phyloP scores from a whole-genome alignment of 192 early-diverging fungal genomes.

The Coemansia sp. region DNA sequence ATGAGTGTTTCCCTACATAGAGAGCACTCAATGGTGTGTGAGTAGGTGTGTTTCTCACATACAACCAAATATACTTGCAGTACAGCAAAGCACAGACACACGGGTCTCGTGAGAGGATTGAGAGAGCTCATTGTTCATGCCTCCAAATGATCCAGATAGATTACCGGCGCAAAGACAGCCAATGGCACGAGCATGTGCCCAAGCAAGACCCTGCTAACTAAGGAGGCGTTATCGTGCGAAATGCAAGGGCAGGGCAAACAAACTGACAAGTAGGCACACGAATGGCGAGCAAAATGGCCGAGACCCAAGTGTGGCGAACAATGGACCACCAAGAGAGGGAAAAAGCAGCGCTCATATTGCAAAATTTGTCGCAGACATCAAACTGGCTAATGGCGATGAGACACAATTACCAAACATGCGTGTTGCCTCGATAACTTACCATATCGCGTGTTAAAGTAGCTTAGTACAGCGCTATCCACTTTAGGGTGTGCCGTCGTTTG shows the following conservation, averaged over 20 bases:
- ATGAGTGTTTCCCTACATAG: constrained; percentile 40
- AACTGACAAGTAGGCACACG: not conserved
- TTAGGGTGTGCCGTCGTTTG: not conserved
- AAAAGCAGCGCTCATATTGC: not conserved
- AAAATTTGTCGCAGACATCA: not conserved
- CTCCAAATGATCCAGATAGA: not conserved
- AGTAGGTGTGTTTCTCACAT: not conserved
- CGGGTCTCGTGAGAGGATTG: not conserved
- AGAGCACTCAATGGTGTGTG: not conserved
- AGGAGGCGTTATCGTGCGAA: not conserved
- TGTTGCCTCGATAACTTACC: not conserved
- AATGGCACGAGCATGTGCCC: not conserved
- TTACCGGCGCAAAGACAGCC: constrained; percentile 3
- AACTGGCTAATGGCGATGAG: not conserved
- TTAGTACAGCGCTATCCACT: constrained; percentile 1
- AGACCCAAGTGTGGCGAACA: not conserved
- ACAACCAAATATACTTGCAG: not conserved
- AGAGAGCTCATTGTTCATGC: not conserved
- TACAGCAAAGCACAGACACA: not conserved
- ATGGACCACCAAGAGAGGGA: not conserved
- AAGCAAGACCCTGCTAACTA: not conserved
- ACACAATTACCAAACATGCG: not conserved
- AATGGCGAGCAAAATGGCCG: constrained; percentile 1
- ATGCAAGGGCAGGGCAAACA: not conserved
- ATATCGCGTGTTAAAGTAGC: constrained; percentile 4